Percentiles rank a stretch among this genome's conserved stretches.
Conservation (phyloP, 2,329 filamentous ascomycete genomes). For the Penicillium oxalicum region DNA sequence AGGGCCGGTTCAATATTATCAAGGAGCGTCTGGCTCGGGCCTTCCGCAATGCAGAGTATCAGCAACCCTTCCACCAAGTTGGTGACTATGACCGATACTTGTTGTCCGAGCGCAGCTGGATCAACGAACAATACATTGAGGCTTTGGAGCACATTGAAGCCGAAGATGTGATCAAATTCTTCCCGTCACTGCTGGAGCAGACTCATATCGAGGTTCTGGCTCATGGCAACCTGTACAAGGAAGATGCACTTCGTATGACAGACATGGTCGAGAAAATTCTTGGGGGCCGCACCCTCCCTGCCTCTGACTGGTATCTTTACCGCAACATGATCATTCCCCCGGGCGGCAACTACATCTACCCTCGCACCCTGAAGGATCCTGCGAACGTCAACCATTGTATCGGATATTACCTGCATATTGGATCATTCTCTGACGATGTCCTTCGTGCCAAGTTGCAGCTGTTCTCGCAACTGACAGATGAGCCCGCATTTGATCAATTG, state of each 20-base stretch:
- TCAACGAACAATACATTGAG: conserved; percentile 71
- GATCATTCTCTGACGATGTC: conserved; percentile 61
- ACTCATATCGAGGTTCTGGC: conserved; percentile 81
- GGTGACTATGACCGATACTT: conserved; percentile 77
- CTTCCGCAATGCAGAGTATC: conserved; percentile 80
- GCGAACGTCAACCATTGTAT: conserved; percentile 86
- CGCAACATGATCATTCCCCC: conserved; percentile 71
- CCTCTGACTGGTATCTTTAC: conserved; percentile 70
- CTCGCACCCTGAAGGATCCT: conserved; percentile 72
- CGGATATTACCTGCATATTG: conserved; percentile 69
- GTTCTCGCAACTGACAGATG: conserved; percentile 82
- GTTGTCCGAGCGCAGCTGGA: conserved; percentile 66
- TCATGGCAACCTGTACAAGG: conserved; percentile 90
- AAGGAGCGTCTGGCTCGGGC: conserved; percentile 74
- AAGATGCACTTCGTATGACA: conserved; percentile 80
- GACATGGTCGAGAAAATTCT: conserved; percentile 74
- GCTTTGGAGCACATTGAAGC: conserved; percentile 70
- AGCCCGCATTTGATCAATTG: conserved; percentile 89
- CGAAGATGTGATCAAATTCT: conserved; percentile 69
- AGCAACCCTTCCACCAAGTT: conserved; percentile 85
- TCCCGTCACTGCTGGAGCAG: conserved; percentile 72
- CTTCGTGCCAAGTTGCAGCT: conserved; percentile 72
- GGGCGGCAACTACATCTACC: conserved; percentile 78
- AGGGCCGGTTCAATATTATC: conserved; percentile 86
- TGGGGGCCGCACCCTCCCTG: conserved; percentile 66